phyloP scores from a whole-genome alignment of 73 alveolate species.

The Stentor roeselii region DNA sequence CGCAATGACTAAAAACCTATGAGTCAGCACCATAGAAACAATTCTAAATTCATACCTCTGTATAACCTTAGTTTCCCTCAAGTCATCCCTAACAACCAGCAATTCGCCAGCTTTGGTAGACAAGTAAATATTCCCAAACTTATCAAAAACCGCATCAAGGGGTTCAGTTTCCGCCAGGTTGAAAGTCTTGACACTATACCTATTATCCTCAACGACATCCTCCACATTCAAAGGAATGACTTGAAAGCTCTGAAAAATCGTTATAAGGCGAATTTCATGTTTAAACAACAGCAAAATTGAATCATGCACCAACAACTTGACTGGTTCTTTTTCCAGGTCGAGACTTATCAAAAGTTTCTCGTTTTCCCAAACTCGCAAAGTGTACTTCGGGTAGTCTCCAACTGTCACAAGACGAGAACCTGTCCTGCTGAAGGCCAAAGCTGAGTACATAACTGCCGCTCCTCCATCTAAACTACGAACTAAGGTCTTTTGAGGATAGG shows the following conservation, averaged over 20 bases:
- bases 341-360: not conserved
- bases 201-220: not conserved
- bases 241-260: not conserved
- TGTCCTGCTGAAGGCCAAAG: slow-evolving; percentile 60
- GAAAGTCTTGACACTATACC: not conserved
- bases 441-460: slow-evolving; percentile 54
- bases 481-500: slow-evolving; percentile 56
- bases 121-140: slow-evolving; percentile 21
- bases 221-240: not conserved
- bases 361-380: slow-evolving; percentile 32
- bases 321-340: not conserved
- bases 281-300: slow-evolving; percentile 4
- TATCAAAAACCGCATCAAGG: slow-evolving; percentile 12
- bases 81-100: not conserved
- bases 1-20: slow-evolving; percentile 65
- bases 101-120: slow-evolving; percentile 24
- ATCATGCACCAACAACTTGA: not conserved
- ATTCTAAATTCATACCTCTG: slow-evolving; percentile 25
- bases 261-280: not conserved
- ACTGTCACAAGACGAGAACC: slow-evolving; percentile 54
- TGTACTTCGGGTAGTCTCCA: slow-evolving; percentile 65
- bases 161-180: slow-evolving; percentile 9
- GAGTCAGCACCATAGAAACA: slow-evolving; percentile 62
- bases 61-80: not conserved
- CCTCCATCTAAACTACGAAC: slow-evolving; percentile 34